Base-by-base conservation (phyloP, 2,329 filamentous ascomycete genomes). In the Didymella lethalis region DNA sequence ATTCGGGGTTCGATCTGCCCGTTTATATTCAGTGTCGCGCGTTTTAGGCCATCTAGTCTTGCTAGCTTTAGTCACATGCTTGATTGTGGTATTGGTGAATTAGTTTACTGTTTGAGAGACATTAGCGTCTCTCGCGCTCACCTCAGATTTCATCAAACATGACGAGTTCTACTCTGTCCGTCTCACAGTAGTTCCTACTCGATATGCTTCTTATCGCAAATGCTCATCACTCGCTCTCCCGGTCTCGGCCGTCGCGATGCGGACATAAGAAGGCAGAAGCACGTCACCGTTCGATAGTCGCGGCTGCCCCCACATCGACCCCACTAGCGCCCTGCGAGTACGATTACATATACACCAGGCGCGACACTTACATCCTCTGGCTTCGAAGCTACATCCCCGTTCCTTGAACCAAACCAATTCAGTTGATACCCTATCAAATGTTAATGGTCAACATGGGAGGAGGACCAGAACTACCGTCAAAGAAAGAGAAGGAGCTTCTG, bases 401-500 rank as follows among this genome's bases (percentile, higher is more conserved):
- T 38, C 7, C 34, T 38, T 6, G n/a, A 38, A n/a, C 34, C 6
- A 8, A 20, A 8, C 4, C 16, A 40, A 29, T n/a, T 18, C 31
- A 14, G 10, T 25, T 36, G 16, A 29, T 16, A 40, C 12, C 6
- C 12, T 29, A 32, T 16, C n/a, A n/a, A 7, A 34, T 32, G 43
- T 23, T 26, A 26, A 74, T 73, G 70, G 64, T 67, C 56, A 75
- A 63, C 47, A 84, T 84, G 81, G 82, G 81, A 20, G 81, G 80
- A 57, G 80, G 78, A 51, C 66, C 73, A 49, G 71, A 70, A 47
- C 38, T 61, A 23, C 70, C 72, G 18, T 50, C 57, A 14, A 58
- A 54, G 38, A 63, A 61, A 57, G 50, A 63, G 48, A 64, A 70
- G 51, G 65, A 73, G 26, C 54, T 75, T 11, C 65, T 85, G 34